These are phyloP conservation scores for Coniochaeta prunicola DNA, from an alignment of 2,329 filamentous ascomycete genomes.

Conservation along the genomic window DNA sequence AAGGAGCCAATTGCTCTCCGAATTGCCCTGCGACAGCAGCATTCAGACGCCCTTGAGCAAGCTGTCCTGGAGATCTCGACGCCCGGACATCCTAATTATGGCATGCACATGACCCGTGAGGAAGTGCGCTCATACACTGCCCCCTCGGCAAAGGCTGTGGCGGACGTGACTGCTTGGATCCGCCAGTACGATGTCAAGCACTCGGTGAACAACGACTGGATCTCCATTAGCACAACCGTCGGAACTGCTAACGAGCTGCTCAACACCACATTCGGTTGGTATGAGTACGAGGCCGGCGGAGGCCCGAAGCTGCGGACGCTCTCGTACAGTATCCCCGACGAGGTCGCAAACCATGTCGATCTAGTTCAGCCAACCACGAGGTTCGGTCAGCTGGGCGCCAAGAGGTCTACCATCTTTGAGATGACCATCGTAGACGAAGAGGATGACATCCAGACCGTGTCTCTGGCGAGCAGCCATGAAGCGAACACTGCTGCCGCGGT, in stretches of 20 bases:
- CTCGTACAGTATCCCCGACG: slow-evolving; percentile 54
- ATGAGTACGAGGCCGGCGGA: slow-evolving; percentile 34
- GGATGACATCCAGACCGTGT: slow-evolving; percentile 7
- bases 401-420: slow-evolving; percentile 31
- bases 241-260: slow-evolving; percentile 47
- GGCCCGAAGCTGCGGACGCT: slow-evolving; percentile 40
- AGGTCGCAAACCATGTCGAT: slow-evolving; percentile 46
- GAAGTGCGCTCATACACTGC: slow-evolving; percentile 48
- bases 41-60: slow-evolving; percentile 45
- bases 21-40: slow-evolving; percentile 40
- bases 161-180: slow-evolving; percentile 49
- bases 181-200: slow-evolving; percentile 32
- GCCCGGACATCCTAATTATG: slow-evolving; percentile 51
- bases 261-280: slow-evolving; percentile 50
- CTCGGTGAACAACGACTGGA: slow-evolving; percentile 50
- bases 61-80: slow-evolving; percentile 54
- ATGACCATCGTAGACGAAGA: slow-evolving; percentile 19
- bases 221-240: slow-evolving; percentile 48
- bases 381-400: slow-evolving; percentile 43
- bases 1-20: slow-evolving; percentile 37
- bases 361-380: slow-evolving; percentile 60
- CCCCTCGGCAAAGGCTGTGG: slow-evolving; percentile 38
- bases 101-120: slow-evolving; percentile 53
- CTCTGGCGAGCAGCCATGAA: slow-evolving; percentile 1
- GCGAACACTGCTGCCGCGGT: slow-evolving; percentile 13